phyloP scores from a whole-genome alignment of 352 stramenopile genomes.

The Globisporangium recalcitrans region DNA sequence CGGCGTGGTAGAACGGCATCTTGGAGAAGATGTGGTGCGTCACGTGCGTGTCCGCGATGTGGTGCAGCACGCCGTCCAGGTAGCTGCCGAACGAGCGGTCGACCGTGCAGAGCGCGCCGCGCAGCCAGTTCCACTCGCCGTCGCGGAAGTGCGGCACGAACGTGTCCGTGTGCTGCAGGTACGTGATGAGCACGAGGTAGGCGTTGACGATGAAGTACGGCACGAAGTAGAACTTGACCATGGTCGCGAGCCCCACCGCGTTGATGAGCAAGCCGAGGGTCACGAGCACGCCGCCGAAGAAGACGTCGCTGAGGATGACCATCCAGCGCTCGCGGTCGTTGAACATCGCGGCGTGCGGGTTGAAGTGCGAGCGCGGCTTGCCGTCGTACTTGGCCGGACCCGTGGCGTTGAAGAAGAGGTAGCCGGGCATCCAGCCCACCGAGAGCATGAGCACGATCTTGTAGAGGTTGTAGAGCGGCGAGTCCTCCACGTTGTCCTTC shows the following conservation, averaged over 20 bases:
- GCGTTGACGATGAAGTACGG: constrained; percentile 95
- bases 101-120: constrained; percentile 95
- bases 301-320: constrained; percentile 91
- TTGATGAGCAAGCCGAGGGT: constrained; percentile 50
- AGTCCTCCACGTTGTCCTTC: constrained; percentile 89
- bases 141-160: constrained; percentile 95
- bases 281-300: constrained; percentile 71
- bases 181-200: constrained; percentile 97
- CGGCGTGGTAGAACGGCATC: constrained; percentile 98
- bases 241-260: constrained; percentile 68
- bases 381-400: constrained; percentile 87
- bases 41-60: constrained; percentile 98
- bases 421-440: constrained; percentile 96
- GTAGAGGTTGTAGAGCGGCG: constrained; percentile 92
- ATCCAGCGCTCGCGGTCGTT: constrained; percentile 89
- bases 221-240: constrained; percentile 93
- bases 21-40: constrained; percentile 98
- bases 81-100: constrained; percentile 95
- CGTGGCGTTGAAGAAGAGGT: constrained; percentile 95
- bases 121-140: constrained; percentile 95
- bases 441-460: constrained; percentile 92
- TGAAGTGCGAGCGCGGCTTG: constrained; percentile 92
- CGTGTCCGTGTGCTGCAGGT: constrained; percentile 97
- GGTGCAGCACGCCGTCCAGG: constrained; percentile 96
- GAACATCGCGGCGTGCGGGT: constrained; percentile 93